A percentile compares a stretch with the other conserved stretches of the same genome.
These are phyloP conservation scores for Solanum lycopersicoides DNA, from an alignment of 257 asterid genomes.

Conservation along the genomic window DNA sequence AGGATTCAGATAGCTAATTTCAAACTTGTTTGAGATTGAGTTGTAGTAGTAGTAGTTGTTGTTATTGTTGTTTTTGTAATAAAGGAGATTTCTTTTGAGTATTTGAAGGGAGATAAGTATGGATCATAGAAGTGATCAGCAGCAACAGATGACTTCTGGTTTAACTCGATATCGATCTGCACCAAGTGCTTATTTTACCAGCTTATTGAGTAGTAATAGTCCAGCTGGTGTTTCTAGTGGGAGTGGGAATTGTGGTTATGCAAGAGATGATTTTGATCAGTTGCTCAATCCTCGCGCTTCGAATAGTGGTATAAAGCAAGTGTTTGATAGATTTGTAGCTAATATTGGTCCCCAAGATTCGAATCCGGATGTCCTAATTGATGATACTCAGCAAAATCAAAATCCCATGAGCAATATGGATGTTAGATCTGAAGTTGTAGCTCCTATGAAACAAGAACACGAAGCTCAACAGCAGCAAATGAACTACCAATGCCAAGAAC, in stretches of 20 bases:
- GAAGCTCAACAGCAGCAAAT: slow-evolving; percentile 5
- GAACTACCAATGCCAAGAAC: not conserved
- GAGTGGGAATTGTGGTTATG: slow-evolving; percentile 28
- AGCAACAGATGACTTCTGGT: slow-evolving; percentile 43
- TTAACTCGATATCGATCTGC: slow-evolving; percentile 74
- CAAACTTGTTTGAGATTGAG: not conserved
- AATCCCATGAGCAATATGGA: not conserved
- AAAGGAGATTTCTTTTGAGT: not conserved
- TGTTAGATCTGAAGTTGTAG: not conserved
- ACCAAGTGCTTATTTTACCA: slow-evolving; percentile 65
- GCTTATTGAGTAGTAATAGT: slow-evolving; percentile 17
- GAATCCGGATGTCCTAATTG: not conserved
- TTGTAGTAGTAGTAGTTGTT: not conserved
- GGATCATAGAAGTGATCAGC: slow-evolving; percentile 2
- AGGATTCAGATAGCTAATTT: not conserved
- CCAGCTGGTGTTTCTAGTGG: not conserved
- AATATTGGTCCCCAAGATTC: slow-evolving; percentile 1
- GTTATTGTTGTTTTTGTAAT: not conserved
- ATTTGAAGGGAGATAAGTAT: not conserved
- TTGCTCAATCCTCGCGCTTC: slow-evolving; percentile 47
- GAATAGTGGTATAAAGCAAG: slow-evolving; percentile 29
- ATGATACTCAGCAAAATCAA: not conserved
- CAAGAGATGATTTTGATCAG: slow-evolving; percentile 49
- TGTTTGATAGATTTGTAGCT: slow-evolving; percentile 28
- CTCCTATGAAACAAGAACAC: slow-evolving; percentile 22